Conservation (phyloP, 2,329 filamentous ascomycete genomes). For the Beauveria sp. region DNA sequence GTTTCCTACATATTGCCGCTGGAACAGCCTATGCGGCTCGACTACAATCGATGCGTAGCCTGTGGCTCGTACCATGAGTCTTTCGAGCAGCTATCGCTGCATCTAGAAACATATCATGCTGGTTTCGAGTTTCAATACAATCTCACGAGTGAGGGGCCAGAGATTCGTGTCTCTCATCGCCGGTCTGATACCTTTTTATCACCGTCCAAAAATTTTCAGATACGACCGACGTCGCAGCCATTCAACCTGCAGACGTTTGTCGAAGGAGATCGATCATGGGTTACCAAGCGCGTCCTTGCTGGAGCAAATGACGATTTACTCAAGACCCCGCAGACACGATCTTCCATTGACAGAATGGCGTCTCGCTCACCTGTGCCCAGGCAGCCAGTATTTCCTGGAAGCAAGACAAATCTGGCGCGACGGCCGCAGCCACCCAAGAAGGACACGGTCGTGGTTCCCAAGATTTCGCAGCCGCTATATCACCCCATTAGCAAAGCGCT, state of each 20-base stretch:
- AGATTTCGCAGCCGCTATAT: slow-evolving; percentile 45
- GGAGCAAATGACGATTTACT: slow-evolving; percentile 20
- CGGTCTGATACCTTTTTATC: slow-evolving; percentile 19
- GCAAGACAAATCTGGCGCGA: not conserved
- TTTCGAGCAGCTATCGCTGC: slow-evolving; percentile 39
- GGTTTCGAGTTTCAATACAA: slow-evolving; percentile 37
- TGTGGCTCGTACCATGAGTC: slow-evolving; percentile 42
- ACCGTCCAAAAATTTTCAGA: slow-evolving; percentile 32
- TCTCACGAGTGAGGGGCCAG: slow-evolving; percentile 28
- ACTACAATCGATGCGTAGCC: slow-evolving; percentile 42
- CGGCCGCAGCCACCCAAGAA: slow-evolving; percentile 15
- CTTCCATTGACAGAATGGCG: slow-evolving; percentile 16
- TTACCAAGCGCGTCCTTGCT: slow-evolving; percentile 33
- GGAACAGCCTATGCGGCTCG: slow-evolving; percentile 38
- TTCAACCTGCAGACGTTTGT: slow-evolving; percentile 39
- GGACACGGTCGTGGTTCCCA: slow-evolving; percentile 36
- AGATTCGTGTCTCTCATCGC: slow-evolving; percentile 28
- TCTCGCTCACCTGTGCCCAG: slow-evolving; percentile 18
- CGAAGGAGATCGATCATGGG: slow-evolving; percentile 39
- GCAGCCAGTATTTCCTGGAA: not conserved
- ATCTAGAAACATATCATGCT: slow-evolving; percentile 38
- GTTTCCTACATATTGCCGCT: slow-evolving; percentile 39
- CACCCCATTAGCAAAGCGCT: slow-evolving; percentile 48
- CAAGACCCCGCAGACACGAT: not conserved
- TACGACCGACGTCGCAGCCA: slow-evolving; percentile 34